Conservation (phyloP, 108 stramenopile genomes). For the Conticribra weissflogii region DNA sequence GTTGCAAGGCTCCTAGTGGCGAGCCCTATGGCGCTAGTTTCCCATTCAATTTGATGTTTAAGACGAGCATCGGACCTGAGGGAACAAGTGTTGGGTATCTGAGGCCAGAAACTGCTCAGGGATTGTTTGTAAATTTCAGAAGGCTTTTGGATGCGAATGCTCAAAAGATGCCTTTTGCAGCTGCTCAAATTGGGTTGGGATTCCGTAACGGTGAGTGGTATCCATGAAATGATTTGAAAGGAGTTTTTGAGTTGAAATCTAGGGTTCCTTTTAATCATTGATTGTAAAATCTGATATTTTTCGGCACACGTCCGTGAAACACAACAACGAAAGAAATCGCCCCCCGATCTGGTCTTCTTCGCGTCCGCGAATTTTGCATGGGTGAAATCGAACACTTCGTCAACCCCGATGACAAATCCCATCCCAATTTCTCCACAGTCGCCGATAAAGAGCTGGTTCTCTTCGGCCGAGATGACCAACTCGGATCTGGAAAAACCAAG, state of each 20-base stretch:
- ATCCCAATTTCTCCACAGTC: conserved; percentile 92
- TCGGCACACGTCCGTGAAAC: not conserved
- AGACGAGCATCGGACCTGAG: conserved; percentile 99
- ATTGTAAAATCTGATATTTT: too few relatives aligned
- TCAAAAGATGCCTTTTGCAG: conserved; percentile 98
- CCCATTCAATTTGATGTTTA: conserved; percentile 99
- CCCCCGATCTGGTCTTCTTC: conserved; percentile 96
- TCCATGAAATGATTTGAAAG: not conserved
- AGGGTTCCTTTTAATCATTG: too few relatives aligned
- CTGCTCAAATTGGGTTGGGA: conserved; percentile 98
- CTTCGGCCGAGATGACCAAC: conserved; percentile 95
- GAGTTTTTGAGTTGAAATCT: too few relatives aligned
- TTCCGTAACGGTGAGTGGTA: conserved; percentile 92
- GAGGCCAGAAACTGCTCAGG: conserved; percentile 99
- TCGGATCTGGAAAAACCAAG: conserved; percentile 95
- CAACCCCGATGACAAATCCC: conserved; percentile 96
- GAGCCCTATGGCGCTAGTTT: conserved; percentile 92
- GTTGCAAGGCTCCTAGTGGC: conserved; percentile 87
- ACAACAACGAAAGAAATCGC: conserved; percentile 87
- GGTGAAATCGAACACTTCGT: conserved; percentile 99
- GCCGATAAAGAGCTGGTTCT: conserved; percentile 85
- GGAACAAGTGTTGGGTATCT: conserved; percentile 96
- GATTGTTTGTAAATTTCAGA: conserved; percentile 98
- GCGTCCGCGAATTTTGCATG: conserved; percentile 99
- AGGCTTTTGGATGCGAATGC: conserved; percentile 97